A percentile compares a stretch with the other conserved stretches of the same genome.
phyloP scores from a whole-genome alignment of 2,329 filamentous ascomycete species.

The Penicillium sclerotigenum region DNA sequence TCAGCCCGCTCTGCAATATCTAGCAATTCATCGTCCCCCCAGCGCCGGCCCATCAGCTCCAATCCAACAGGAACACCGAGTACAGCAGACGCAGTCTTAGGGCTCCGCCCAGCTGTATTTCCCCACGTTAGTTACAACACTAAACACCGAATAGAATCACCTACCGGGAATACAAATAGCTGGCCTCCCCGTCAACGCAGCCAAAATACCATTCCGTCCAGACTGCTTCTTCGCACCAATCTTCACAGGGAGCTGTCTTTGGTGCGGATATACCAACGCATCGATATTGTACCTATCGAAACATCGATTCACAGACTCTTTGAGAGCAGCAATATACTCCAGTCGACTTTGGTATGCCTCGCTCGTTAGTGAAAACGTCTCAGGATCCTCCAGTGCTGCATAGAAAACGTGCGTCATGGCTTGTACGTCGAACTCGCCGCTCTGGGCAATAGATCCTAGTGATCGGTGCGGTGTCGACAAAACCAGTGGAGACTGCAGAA shows the following conservation, averaged over 20 bases:
- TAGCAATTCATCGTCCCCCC: constrained; percentile 54
- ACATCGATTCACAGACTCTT: constrained; percentile 48
- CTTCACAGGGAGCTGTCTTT: constrained; percentile 61
- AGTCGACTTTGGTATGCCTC: constrained; percentile 49
- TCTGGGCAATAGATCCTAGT: constrained; percentile 51
- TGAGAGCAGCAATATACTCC: constrained; percentile 53
- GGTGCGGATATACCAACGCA: constrained; percentile 62
- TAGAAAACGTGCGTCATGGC: constrained; percentile 58
- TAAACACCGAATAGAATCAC: constrained; percentile 25
- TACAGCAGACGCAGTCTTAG: constrained; percentile 48
- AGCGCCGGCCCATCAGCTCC: constrained; percentile 60
- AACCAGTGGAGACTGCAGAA: constrained; percentile 46
- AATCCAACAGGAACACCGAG: constrained; percentile 62
- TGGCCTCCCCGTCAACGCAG: constrained; percentile 53
- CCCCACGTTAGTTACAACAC: not conserved
- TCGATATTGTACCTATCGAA: constrained; percentile 53
- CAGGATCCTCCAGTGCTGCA: constrained; percentile 51
- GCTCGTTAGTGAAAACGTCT: constrained; percentile 53
- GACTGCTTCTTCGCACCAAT: constrained; percentile 56
- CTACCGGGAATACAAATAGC: constrained; percentile 46
- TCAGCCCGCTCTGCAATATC: constrained; percentile 54
- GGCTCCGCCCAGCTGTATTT: constrained; percentile 47
- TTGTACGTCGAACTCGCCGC: constrained; percentile 49
- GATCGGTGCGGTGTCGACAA: constrained; percentile 28
- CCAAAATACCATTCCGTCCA: constrained; percentile 59